Conservation (phyloP, 495 filamentous ascomycete species). For the Aspergillus sclerotiicarbonarius region DNA sequence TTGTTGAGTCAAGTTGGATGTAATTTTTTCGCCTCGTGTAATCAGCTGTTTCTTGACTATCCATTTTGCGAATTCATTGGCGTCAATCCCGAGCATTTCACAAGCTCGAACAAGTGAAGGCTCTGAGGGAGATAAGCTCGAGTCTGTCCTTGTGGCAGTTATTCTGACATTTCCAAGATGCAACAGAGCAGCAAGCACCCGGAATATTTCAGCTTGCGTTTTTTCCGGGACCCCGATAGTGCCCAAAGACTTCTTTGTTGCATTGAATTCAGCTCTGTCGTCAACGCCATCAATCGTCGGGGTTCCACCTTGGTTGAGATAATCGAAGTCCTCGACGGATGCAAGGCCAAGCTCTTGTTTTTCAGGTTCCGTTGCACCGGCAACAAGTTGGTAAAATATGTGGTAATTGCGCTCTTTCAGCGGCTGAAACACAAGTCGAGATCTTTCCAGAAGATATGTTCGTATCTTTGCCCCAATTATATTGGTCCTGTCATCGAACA, state of each 20-base stretch:
- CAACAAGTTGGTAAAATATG: constrained; percentile 97
- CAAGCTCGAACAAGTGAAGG: constrained; percentile 79
- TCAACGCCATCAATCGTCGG: constrained; percentile 93
- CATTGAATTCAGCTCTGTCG: constrained; percentile 88
- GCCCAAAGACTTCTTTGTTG: constrained; percentile 77
- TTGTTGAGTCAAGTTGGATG: constrained; percentile 90
- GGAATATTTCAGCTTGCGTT: constrained; percentile 83
- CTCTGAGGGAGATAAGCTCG: constrained; percentile 75
- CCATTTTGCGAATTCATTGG: constrained; percentile 92
- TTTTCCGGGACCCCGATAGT: constrained; percentile 80
- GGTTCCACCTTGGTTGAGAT: constrained; percentile 91
- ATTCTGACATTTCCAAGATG: constrained; percentile 98
- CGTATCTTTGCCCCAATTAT: constrained; percentile 98
- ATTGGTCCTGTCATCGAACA: constrained; percentile 93
- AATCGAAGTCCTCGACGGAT: constrained; percentile 87
- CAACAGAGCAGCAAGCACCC: constrained; percentile 84
- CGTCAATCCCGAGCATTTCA: constrained; percentile 83
- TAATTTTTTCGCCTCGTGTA: constrained; percentile 96
- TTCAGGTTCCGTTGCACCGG: constrained; percentile 86
- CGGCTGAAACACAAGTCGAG: constrained; percentile 96
- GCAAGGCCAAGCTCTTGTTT: constrained; percentile 72
- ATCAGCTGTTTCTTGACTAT: constrained; percentile 98
- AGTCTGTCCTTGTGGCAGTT: constrained; percentile 82
- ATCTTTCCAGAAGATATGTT: constrained; percentile 93
- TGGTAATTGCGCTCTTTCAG: constrained; percentile 98